Evolutionary conservation across 1,284 basidiomycete genomes (phyloP).

Genomic region (Tylopilus orsonianus): DNA sequence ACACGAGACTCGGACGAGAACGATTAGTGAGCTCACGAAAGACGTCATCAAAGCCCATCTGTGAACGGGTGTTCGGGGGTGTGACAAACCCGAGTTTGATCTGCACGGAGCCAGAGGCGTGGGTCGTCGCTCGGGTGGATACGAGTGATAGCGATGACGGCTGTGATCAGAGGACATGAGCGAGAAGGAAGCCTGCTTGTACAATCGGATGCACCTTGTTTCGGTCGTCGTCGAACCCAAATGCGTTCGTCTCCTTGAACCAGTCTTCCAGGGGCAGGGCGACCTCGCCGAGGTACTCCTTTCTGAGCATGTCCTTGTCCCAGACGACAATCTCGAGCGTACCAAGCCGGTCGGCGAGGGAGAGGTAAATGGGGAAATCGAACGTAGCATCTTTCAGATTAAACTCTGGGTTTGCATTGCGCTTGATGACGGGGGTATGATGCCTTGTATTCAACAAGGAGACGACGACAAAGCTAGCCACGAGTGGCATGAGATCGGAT

Average conservation of each 20-base stretch:
- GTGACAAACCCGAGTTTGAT: conserved; percentile 78
- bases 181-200: conserved; percentile 2
- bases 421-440: conserved; percentile 80
- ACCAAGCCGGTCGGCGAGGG: conserved; percentile 70
- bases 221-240: conserved; percentile 53
- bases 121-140: conserved; percentile 64
- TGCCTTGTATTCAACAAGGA: conserved; percentile 65
- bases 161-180: conserved; percentile 35
- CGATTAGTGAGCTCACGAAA: conserved; percentile 67
- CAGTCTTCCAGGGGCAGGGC: conserved; percentile 77
- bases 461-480: conserved; percentile 71
- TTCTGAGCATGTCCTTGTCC: conserved; percentile 85
- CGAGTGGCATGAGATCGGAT: conserved; percentile 1
- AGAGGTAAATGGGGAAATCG: conserved; percentile 81
- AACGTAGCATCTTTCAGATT: conserved; percentile 76
- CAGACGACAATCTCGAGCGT: conserved; percentile 87
- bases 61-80: conserved; percentile 40
- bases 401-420: conserved; percentile 77
- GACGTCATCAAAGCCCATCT: conserved; percentile 53
- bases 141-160: conserved; percentile 54
- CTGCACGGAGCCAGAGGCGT: conserved; percentile 60
- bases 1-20: conserved; percentile 65
- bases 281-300: conserved; percentile 93
- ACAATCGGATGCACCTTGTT: conserved; percentile 50
- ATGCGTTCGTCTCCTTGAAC: conserved; percentile 59